Evolutionary conservation across 495 filamentous ascomycete species (phyloP).

Genomic region (Annulohypoxylon maeteangense): DNA sequence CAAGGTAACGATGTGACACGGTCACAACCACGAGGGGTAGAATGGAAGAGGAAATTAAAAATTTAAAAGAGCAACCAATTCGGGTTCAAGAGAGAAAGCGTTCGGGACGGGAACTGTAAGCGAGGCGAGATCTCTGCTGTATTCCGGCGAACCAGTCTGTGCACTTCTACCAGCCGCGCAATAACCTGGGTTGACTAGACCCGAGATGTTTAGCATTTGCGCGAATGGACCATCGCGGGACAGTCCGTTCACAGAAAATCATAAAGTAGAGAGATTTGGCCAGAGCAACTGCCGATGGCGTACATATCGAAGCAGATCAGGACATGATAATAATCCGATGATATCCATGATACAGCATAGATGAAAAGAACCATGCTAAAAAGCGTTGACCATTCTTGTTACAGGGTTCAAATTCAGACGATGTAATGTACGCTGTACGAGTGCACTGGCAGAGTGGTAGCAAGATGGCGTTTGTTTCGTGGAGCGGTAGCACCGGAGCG

Average conservation of each 20-base stretch:
- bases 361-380: constrained; percentile 12
- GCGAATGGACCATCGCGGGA: constrained; percentile 22
- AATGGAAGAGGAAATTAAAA: constrained; percentile 20
- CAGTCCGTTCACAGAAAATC: constrained; percentile 21
- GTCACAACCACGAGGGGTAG: constrained; percentile 25
- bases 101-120: constrained; percentile 21
- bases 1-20: constrained; percentile 37
- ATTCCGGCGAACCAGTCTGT: constrained; percentile 40
- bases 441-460: not conserved
- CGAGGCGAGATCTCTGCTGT: constrained; percentile 39
- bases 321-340: not conserved
- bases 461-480: constrained; percentile 38
- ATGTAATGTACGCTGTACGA: constrained; percentile 8
- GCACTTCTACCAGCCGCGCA: constrained; percentile 28
- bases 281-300: constrained; percentile 21
- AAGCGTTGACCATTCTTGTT: constrained; percentile 7
- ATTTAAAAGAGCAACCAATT: constrained; percentile 21
- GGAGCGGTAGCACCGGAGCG: constrained; percentile 33
- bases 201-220: constrained; percentile 8
- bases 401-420: constrained; percentile 8
- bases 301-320: constrained; percentile 12
- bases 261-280: not conserved
- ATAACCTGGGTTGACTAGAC: constrained; percentile 21
- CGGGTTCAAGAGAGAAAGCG: constrained; percentile 1
- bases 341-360: constrained; percentile 1